Base-by-base conservation (phyloP, 306 rosid species). In the Cucumis cinereus region DNA sequence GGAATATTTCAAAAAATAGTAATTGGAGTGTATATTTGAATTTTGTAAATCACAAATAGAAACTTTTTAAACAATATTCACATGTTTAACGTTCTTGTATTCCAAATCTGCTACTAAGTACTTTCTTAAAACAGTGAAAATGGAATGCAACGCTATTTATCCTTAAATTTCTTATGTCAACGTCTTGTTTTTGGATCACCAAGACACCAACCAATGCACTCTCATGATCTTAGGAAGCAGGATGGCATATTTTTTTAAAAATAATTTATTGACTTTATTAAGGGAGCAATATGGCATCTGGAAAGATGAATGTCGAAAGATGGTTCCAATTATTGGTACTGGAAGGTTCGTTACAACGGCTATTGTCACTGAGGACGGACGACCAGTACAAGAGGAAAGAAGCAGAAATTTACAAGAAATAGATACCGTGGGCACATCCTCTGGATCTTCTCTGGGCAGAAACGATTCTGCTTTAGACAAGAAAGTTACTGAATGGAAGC, bases 271-370 rank as follows among this genome's bases (percentile, higher is more conserved):
- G 57, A 23, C 38, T 70, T 70, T 47, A 47, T 70, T 8, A 83
- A 93, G 97, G 96, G 90, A 91, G 82, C 90, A 84, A 79, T 93
- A 93, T 84, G 69, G 28, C 55, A 77, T 73, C 80, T 88, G 87
- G 96, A 93, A 91, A 85, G 89, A 88, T 76, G 91, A 93, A 84
- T 93, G 98, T 78, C 92, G 90, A 86, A 88, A 79, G 80, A 85
- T 91, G 83, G 96, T 87, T 66, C 91, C 96, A 40, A 78, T 63
- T 75, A 84, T 93, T 79, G 98, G 97, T 72, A 82, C 78, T 79
- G 98, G 96, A 81, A 88, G 87, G 78, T 86, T 85, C 84, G 35
- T 91, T 57, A 85, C 90, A 41, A 49, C 93, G 7, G 89, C 97
- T 64, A 82, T 91, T 47, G 1, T 90, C 63, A 36, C 75, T 8